phyloP scores from a whole-genome alignment of 163 green algal genomes.

The Chlamydomonas reinhardtii region DNA sequence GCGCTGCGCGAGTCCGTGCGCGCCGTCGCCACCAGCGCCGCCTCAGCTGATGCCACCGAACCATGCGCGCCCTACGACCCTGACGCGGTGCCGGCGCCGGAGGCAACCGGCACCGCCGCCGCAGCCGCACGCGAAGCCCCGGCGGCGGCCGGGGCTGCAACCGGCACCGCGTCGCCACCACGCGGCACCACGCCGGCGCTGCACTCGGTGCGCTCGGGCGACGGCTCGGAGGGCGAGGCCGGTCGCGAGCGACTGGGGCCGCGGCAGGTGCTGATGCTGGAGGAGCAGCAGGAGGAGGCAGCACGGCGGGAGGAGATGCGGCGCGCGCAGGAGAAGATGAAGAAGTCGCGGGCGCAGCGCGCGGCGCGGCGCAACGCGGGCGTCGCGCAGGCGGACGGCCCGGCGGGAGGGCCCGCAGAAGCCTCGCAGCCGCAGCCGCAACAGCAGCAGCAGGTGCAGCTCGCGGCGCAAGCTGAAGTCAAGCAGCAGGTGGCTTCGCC shows the following conservation, averaged over 20 bases:
- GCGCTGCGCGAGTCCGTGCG: not conserved
- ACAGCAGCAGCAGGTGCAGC: not conserved
- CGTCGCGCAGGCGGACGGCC: not conserved
- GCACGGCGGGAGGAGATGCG: slow-evolving; percentile 12
- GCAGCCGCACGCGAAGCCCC: not conserved
- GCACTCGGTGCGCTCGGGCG: not conserved
- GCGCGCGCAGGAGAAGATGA: not conserved
- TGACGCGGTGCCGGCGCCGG: not conserved
- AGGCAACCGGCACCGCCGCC: no score
- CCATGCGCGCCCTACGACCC: slow-evolving; percentile 32
- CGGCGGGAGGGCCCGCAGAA: no score
- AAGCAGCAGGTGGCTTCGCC: no score
- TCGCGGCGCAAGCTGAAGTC: not conserved
- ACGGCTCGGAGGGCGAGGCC: not conserved
- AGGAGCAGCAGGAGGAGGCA: slow-evolving; percentile 30
- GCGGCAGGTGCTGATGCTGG: not conserved
- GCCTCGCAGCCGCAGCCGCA: no score
- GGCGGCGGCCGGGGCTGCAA: not conserved
- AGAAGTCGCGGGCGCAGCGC: slow-evolving; percentile 8
- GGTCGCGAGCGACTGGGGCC: slow-evolving; percentile 16
- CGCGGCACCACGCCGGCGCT: not conserved
- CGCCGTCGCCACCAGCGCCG: not conserved
- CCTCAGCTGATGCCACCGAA: no score
- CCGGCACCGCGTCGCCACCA: no score
- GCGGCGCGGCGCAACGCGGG: slow-evolving; percentile 3